Conservation (phyloP, 768 basidiomycete genomes). For the Austroboletus eburneus region DNA sequence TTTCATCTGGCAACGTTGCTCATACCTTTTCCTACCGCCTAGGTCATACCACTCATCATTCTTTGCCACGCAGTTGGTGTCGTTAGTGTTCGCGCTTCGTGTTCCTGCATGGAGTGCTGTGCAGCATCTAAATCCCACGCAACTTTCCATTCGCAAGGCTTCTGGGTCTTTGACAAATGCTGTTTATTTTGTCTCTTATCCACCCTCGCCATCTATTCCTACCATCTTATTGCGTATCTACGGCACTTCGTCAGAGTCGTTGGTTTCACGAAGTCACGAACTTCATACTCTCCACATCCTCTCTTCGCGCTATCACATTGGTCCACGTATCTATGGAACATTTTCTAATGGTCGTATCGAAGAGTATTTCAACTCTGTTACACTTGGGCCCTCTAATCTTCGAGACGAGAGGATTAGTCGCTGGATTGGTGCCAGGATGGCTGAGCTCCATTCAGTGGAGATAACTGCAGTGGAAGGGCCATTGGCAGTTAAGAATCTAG, state of each 20-base stretch:
- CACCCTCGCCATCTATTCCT: conserved; percentile 40
- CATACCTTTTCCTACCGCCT: conserved; percentile 15
- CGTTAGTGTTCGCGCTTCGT: conserved; percentile 50
- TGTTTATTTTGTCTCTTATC: conserved; percentile 92
- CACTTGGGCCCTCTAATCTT: conserved; percentile 74
- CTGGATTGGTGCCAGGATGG: conserved; percentile 93
- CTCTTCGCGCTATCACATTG: conserved; percentile 83
- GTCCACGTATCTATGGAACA: conserved; percentile 89
- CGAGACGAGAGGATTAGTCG: conserved; percentile 70
- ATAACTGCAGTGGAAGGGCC: conserved; percentile 58
- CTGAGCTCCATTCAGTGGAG: conserved; percentile 92
- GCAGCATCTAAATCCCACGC: conserved; percentile 40
- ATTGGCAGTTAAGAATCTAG: conserved; percentile 33
- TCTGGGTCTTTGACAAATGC: conserved; percentile 94
- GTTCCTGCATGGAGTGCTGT: conserved; percentile 56
- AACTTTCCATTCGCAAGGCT: conserved; percentile 68
- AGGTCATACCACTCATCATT: conserved; percentile 62
- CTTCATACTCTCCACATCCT: conserved; percentile 86
- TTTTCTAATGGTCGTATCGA: conserved; percentile 95
- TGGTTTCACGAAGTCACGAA: conserved; percentile 87
- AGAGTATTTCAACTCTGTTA: conserved; percentile 88
- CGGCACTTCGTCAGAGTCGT: conserved; percentile 76
- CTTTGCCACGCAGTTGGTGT: conserved; percentile 55
- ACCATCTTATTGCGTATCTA: conserved; percentile 90
- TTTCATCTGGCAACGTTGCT: conserved; percentile 11